These are phyloP conservation scores for Talaromyces thailandensis DNA, from an alignment of 495 filamentous ascomycete species.

Conservation along the genomic window DNA sequence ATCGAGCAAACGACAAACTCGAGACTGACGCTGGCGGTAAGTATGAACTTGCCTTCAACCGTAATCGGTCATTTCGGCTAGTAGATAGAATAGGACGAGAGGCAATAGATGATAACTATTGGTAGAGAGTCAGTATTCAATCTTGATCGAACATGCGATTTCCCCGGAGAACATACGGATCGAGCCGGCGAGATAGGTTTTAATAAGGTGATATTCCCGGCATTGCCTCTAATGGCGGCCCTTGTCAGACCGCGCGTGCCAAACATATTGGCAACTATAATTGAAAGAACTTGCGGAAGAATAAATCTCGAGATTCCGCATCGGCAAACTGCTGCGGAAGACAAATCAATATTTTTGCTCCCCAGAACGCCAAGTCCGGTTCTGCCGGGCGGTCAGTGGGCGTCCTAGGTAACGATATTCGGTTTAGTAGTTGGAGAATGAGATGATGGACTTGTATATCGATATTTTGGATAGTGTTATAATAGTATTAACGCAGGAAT, in stretches of 20 bases:
- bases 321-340: not conserved
- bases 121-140: slow-evolving; percentile 1
- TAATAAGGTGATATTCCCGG: not conserved
- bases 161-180: not conserved
- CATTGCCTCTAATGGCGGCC: not conserved
- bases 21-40: not conserved
- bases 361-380: slow-evolving; percentile 2
- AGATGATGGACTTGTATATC: too few species aligned
- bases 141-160: not conserved
- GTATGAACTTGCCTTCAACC: slow-evolving; percentile 1
- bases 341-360: slow-evolving; percentile 7
- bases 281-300: slow-evolving; percentile 1
- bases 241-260: not conserved
- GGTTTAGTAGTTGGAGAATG: not conserved
- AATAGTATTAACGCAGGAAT: not conserved
- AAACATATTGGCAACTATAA: slow-evolving; percentile 3
- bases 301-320: not conserved
- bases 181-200: not conserved
- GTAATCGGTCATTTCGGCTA: not conserved
- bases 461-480: not conserved
- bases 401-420: not conserved
- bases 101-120: slow-evolving; percentile 4
- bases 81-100: not conserved
- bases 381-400: not conserved
- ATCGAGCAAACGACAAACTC: slow-evolving; percentile 17